Evolutionary conservation across 768 basidiomycete genomes (phyloP).

Genomic region (Lentinula sp.): DNA sequence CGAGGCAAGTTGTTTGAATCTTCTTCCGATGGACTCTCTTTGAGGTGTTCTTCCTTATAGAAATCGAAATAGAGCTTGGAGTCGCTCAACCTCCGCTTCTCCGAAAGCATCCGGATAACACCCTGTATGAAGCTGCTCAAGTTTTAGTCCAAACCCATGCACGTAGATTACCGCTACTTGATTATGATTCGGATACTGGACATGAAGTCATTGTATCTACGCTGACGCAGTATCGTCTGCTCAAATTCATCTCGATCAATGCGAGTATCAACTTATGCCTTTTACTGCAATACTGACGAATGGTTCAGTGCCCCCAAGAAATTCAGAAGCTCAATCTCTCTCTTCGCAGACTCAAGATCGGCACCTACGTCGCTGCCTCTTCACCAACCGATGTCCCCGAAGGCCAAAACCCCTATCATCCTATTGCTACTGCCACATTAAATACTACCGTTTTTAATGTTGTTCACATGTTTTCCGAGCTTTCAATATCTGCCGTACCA

Average conservation of each 20-base stretch:
- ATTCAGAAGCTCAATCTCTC: slow-evolving; percentile 75
- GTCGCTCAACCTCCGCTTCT: slow-evolving; percentile 91
- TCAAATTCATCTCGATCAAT: slow-evolving; percentile 98
- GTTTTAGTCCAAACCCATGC: slow-evolving; percentile 94
- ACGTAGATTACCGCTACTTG: slow-evolving; percentile 88
- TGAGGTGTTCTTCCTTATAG: slow-evolving; percentile 33
- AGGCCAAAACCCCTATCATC: slow-evolving; percentile 71
- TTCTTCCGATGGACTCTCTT: neutral
- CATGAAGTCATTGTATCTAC: slow-evolving; percentile 96
- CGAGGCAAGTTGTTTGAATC: slow-evolving; percentile 55
- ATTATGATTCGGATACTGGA: slow-evolving; percentile 87
- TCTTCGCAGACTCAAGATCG: slow-evolving; percentile 84
- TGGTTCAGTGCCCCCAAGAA: slow-evolving; percentile 72
- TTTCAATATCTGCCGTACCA: slow-evolving; percentile 93
- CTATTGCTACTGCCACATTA: slow-evolving; percentile 87
- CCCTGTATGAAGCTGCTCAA: slow-evolving; percentile 86
- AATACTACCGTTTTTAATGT: slow-evolving; percentile 94
- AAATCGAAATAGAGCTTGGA: slow-evolving; percentile 88
- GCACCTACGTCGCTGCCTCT: slow-evolving; percentile 75
- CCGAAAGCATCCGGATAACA: slow-evolving; percentile 80
- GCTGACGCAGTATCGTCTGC: slow-evolving; percentile 92
- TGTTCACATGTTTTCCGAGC: slow-evolving; percentile 96
- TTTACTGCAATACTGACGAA: slow-evolving; percentile 7
- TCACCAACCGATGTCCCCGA: slow-evolving; percentile 38
- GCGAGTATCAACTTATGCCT: slow-evolving; percentile 35